Percentiles rank a stretch among this genome's conserved stretches.
phyloP scores from a whole-genome alignment of 2,329 filamentous ascomycete species.

The Diaporthe amygdali region DNA sequence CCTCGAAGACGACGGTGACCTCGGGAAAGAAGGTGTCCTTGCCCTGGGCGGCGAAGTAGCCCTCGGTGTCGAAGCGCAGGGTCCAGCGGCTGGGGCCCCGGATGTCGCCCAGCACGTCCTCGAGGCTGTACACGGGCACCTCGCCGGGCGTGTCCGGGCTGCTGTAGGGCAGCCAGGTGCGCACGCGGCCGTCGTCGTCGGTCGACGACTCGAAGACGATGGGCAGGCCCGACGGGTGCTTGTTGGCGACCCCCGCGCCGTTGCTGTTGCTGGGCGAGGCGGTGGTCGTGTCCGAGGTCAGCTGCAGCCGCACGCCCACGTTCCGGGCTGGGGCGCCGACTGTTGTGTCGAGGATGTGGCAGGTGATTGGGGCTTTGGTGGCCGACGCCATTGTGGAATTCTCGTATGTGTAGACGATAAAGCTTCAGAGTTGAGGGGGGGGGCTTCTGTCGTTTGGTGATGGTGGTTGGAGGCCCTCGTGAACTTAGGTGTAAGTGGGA shows the following conservation, averaged over 20 bases:
- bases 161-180: slow-evolving; percentile 68
- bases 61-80: slow-evolving; percentile 73
- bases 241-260: slow-evolving; percentile 23
- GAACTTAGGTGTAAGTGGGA: not conserved
- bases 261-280: slow-evolving; percentile 36
- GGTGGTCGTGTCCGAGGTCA: slow-evolving; percentile 38
- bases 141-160: slow-evolving; percentile 56
- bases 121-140: slow-evolving; percentile 62
- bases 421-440: not conserved
- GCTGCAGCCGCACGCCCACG: slow-evolving; percentile 71
- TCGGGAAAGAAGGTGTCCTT: slow-evolving; percentile 65
- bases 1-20: slow-evolving; percentile 59
- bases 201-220: slow-evolving; percentile 70
- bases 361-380: slow-evolving; percentile 74
- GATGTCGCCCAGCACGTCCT: slow-evolving; percentile 56
- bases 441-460: not conserved
- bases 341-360: slow-evolving; percentile 86
- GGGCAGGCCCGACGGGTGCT: slow-evolving; percentile 40
- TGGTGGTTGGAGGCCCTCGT: not conserved
- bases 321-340: slow-evolving; percentile 70
- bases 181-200: slow-evolving; percentile 78
- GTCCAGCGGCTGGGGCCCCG: slow-evolving; percentile 63
- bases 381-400: slow-evolving; percentile 26
- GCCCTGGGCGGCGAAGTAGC: slow-evolving; percentile 69
- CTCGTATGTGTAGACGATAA: not conserved